Conservation (phyloP, 805 yeast species). For the Kodamaea jinghongensis region DNA sequence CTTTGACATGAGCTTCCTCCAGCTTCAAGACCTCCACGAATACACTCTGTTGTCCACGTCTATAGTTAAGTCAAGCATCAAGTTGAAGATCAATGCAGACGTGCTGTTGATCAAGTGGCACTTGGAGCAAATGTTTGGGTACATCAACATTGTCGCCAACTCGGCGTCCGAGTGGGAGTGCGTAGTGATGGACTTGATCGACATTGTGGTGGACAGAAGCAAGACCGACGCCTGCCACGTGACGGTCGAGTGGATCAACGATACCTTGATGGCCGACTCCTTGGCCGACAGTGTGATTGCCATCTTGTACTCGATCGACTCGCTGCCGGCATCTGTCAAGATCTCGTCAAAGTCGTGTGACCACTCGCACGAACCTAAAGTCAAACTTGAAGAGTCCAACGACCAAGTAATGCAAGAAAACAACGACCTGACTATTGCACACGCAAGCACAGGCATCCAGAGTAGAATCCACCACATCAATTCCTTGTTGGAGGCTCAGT, state of each 20-base stretch:
- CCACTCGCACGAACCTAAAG: conserved; percentile 27
- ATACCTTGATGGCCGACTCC: conserved; percentile 77
- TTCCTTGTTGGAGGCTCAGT: conserved; percentile 73
- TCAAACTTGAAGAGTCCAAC: conserved; percentile 7
- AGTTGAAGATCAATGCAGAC: conserved; percentile 74
- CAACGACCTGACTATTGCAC: conserved; percentile 15
- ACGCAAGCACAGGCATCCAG: conserved; percentile 25
- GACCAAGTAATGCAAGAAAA: conserved; percentile 12
- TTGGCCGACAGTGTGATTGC: conserved; percentile 94
- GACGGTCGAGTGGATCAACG: conserved; percentile 87
- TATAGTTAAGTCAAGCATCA: conserved; percentile 76
- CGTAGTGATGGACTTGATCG: conserved; percentile 45
- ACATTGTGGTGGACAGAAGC: conserved; percentile 41
- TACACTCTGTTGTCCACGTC: conserved; percentile 85
- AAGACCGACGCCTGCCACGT: conserved; percentile 43
- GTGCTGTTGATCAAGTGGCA: conserved; percentile 84
- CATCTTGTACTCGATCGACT: conserved; percentile 84
- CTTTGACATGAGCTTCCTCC: conserved; percentile 79
- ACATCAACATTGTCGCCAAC: conserved; percentile 60
- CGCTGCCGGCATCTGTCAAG: conserved; percentile 93
- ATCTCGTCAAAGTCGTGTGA: conserved; percentile 61
- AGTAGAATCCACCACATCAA: conserved; percentile 49
- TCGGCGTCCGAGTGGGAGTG: conserved; percentile 46
- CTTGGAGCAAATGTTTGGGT: conserved; percentile 92
- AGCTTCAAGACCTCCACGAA: conserved; percentile 84